Evolutionary conservation across 1,139 yeast genomes (phyloP), one percentile per base, ranked within the genome.

Genomic region (Candida dubliniensis): DNA sequence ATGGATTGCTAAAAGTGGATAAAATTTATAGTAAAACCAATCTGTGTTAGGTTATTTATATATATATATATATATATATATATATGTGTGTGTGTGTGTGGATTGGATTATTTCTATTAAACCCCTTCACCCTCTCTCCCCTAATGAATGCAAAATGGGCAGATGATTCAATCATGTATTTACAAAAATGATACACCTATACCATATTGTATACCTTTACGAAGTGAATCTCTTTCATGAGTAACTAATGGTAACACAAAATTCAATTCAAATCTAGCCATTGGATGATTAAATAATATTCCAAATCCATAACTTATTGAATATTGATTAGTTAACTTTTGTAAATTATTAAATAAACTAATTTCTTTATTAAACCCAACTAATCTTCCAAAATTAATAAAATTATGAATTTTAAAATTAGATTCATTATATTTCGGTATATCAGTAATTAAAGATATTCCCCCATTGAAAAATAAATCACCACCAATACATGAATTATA

Each of bases 201-300:
- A 14, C 99, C 99, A 63, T 90, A 91, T 61, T 93, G 98, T 32
- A 93, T 63, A 0, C 99, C 99, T 60, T 88, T 90, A 55, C 96
- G 73, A 5, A 79, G 61, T 26, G 77, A 74, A 57, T 93, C 99
- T 32, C 79, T 69, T 11, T 75, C 72, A 56, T 84, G 83, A 0
- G 81, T 78, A 1, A 80, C 69, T 31, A 93, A 55, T 0, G 99
- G 99, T 32, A 91, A 63, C 1, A 87, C 87, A 53, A 91, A 83
- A 61, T 90, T 91, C 53, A 93, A 76, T 64, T 93, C 99, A 58
- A 93, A 87, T 50, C 98, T 75, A 0, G 98, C 98, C 64, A 82
- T 80, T 1, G 96, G 95, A 59, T 90, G 96, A 50, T 84, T 82
- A 60, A 85, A 89, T 14, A 88, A 74, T 3, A 93, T 52, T 1